Percentiles rank a stretch among this genome's conserved stretches.
phyloP scores from a whole-genome alignment of 768 basidiomycete species.

The Podaxis sp. region DNA sequence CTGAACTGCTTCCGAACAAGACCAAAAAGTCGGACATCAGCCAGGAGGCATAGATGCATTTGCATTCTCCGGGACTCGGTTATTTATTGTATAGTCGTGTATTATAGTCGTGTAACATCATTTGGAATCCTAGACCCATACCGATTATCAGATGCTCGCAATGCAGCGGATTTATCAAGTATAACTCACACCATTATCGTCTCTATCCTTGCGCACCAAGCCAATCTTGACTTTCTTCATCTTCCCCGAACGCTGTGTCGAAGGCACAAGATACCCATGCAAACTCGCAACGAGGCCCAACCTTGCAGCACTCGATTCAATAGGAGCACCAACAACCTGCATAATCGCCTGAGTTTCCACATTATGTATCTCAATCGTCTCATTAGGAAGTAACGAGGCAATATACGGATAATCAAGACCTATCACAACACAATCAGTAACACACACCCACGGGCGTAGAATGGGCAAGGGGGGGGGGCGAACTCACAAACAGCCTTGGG shows the following conservation, averaged over 20 bases:
- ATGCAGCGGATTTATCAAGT: no score
- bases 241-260: slow-evolving; percentile 42
- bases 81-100: slow-evolving; percentile 9
- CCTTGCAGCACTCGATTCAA: slow-evolving; percentile 8
- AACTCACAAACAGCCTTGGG: slow-evolving; percentile 72
- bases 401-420: slow-evolving; percentile 82
- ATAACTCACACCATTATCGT: neutral
- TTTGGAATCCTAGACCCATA: neutral
- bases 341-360: slow-evolving; percentile 68
- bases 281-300: slow-evolving; percentile 34
- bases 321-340: slow-evolving; percentile 59
- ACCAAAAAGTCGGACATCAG: slow-evolving; percentile 7
- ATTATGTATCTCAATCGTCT: slow-evolving; percentile 77
- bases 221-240: slow-evolving; percentile 38
- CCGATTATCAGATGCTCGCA: neutral
- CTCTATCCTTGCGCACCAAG: slow-evolving; percentile 13
- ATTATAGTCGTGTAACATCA: slow-evolving; percentile 3
- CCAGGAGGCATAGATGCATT: slow-evolving; percentile 1
- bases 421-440: slow-evolving; percentile 21
- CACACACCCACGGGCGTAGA: neutral
- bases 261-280: slow-evolving; percentile 46
- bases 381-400: slow-evolving; percentile 72
- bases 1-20: slow-evolving; percentile 23
- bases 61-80: neutral
- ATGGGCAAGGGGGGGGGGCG: neutral